A percentile compares a stretch with the other conserved stretches of the same genome.
These are phyloP conservation scores for Thraustochytrium striatum DNA, from an alignment of 352 stramenopile species.

Conservation along the genomic window DNA sequence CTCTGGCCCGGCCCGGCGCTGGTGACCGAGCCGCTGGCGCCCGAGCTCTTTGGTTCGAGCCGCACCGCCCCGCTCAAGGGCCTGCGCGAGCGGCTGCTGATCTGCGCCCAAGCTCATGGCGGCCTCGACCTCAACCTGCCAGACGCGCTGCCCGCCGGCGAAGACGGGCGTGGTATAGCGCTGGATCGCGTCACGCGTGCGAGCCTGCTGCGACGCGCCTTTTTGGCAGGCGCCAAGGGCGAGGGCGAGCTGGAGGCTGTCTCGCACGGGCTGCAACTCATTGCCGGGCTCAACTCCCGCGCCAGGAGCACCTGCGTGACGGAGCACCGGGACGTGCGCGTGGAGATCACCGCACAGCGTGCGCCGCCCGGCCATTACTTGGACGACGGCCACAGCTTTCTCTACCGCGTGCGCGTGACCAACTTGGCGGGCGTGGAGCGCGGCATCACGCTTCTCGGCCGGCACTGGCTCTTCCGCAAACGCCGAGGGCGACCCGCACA, in stretches of 20 bases:
- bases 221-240: neutral
- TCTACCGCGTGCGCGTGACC: slow-evolving; percentile 20
- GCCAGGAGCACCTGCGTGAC: neutral
- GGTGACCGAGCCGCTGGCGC: neutral
- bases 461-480: slow-evolving; percentile 40
- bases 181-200: neutral
- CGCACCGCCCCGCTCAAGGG: neutral
- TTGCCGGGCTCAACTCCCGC: neutral
- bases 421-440: neutral
- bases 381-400: neutral
- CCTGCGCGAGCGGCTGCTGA: neutral
- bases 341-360: neutral
- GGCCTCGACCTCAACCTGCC: neutral
- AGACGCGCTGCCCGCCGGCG: neutral
- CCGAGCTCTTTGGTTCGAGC: slow-evolving; percentile 8
- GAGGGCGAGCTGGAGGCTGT: neutral
- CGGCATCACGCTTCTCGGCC: neutral
- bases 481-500: neutral
- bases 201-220: neutral
- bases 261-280: neutral
- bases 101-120: slow-evolving; percentile 11
- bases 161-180: neutral
- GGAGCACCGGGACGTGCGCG: neutral
- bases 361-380: neutral
- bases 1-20: neutral